Evolutionary conservation across 306 rosid species (phyloP).

Genomic region (Sicyos baderoa): DNA sequence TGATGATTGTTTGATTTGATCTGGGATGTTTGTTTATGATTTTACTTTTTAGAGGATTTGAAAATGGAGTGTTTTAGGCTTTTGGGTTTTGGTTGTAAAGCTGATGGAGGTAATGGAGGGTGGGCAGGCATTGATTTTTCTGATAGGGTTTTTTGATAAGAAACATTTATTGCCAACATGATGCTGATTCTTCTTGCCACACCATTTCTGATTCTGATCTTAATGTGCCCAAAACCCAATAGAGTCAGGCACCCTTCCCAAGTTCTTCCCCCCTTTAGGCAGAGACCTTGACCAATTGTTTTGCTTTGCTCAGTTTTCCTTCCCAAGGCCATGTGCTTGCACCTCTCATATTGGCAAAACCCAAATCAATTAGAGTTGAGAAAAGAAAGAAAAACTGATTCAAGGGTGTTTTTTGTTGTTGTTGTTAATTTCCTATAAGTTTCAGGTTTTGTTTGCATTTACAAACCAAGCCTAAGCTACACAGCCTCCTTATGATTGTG

Average conservation of each 20-base stretch:
- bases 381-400: neutral
- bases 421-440: neutral
- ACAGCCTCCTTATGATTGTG: neutral
- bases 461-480: neutral
- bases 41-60: neutral
- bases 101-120: neutral
- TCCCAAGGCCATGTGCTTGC: constrained; percentile 23
- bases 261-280: constrained; percentile 11
- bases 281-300: constrained; percentile 3
- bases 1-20: neutral
- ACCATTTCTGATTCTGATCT: constrained; percentile 13
- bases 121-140: constrained; percentile 4
- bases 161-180: constrained; percentile 19
- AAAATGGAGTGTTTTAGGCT: neutral
- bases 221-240: constrained; percentile 15
- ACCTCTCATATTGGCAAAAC: constrained; percentile 3
- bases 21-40: too few relatives aligned
- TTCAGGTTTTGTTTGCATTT: neutral
- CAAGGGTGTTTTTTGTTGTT: neutral
- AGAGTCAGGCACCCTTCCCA: constrained; percentile 18
- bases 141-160: constrained; percentile 13
- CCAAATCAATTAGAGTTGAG: neutral
- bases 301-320: constrained; percentile 13
- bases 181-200: constrained; percentile 15
- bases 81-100: constrained; percentile 1